These are phyloP conservation scores for Pythium guiyangense DNA, from an alignment of 352 stramenopile species.

Conservation along the genomic window DNA sequence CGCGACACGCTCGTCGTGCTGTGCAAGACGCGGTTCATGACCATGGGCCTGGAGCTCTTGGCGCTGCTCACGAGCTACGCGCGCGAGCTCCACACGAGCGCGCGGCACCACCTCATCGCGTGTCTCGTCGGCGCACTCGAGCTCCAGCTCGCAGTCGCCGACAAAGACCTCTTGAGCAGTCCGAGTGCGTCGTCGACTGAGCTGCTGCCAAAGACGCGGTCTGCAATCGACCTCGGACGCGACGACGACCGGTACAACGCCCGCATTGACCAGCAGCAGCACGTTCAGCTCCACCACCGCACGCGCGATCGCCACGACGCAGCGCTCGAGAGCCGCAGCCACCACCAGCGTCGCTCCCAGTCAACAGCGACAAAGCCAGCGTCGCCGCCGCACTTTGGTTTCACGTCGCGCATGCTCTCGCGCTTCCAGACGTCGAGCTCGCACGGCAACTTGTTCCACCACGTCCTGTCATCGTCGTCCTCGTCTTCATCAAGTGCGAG, in stretches of 20 bases:
- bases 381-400: conserved; percentile 32
- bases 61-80: conserved; percentile 67
- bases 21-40: conserved; percentile 67
- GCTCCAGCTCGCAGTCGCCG: conserved; percentile 42
- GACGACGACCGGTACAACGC: not conserved
- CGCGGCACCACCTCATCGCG: conserved; percentile 51
- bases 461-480: conserved; percentile 40
- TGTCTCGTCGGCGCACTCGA: conserved; percentile 58
- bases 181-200: not conserved
- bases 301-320: not conserved
- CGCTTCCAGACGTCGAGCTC: conserved; percentile 46
- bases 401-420: conserved; percentile 76
- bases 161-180: conserved; percentile 46
- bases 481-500: conserved; percentile 10
- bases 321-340: not conserved
- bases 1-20: conserved; percentile 33
- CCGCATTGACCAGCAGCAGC: not conserved
- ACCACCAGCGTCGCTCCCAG: no score
- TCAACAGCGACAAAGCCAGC: conserved; percentile 6
- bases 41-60: conserved; percentile 65
- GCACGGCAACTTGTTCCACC: conserved; percentile 52
- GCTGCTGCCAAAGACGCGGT: conserved; percentile 3
- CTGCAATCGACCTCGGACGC: not conserved
- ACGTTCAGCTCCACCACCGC: not conserved
- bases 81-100: conserved; percentile 28